Percentiles rank a stretch among this genome's conserved stretches.
Evolutionary conservation across 2,329 filamentous ascomycete species (phyloP).

Genomic region (Penicillium hesseltinei): DNA sequence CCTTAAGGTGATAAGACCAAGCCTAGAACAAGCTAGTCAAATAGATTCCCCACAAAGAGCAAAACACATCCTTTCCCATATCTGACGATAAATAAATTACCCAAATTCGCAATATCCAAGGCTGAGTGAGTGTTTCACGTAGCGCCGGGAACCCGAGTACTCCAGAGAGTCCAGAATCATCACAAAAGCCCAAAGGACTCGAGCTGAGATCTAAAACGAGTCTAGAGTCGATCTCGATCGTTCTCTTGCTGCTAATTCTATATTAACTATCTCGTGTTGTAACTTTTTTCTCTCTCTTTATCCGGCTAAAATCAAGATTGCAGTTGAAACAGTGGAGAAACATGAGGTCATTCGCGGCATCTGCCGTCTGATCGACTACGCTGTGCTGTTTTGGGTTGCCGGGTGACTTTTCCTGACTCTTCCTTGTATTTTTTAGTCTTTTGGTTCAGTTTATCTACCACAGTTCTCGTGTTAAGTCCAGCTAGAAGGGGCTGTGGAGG

Average conservation of each 20-base stretch:
- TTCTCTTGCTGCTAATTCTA: neutral
- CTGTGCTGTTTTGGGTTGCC: neutral
- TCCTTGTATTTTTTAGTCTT: neutral
- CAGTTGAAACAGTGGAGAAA: slow-evolving; percentile 8
- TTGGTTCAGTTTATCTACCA: neutral
- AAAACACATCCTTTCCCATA: neutral
- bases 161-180: neutral
- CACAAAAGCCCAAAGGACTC: neutral
- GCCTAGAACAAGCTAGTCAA: neutral
- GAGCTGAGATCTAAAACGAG: neutral
- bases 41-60: neutral
- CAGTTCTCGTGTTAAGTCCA: neutral
- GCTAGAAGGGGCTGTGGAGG: neutral
- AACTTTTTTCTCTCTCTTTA: neutral
- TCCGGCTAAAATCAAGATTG: slow-evolving; percentile 22
- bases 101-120: neutral
- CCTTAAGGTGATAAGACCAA: neutral
- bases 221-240: neutral
- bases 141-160: neutral
- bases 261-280: neutral
- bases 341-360: slow-evolving; percentile 25
- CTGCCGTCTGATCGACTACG: slow-evolving; percentile 16
- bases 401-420: neutral
- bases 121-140: slow-evolving; percentile 1
- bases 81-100: neutral